Percentiles rank a stretch among this genome's conserved stretches.
Conservation (phyloP, 176 grass and related monocot genomes). For the Phoenix roebelenii region DNA sequence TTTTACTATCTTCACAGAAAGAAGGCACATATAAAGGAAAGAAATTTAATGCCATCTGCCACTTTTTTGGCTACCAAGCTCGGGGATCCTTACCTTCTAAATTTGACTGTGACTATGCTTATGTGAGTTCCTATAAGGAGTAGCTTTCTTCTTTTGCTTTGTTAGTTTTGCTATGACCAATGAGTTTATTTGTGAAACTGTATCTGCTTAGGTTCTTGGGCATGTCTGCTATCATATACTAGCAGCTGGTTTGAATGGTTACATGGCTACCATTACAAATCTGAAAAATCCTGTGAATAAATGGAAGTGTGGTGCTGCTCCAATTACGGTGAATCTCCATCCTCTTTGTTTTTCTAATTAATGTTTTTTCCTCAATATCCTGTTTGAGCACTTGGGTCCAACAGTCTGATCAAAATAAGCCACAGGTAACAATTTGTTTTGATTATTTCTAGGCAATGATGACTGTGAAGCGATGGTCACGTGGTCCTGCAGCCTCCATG, state of each 20-base stretch:
- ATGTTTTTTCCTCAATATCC: too few species aligned
- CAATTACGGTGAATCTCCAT: conserved; percentile 58
- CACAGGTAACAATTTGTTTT: neutral
- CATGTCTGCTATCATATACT: conserved; percentile 92
- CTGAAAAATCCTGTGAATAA: conserved; percentile 90
- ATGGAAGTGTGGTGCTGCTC: conserved; percentile 92
- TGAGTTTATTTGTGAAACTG: neutral
- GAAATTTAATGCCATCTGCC: conserved; percentile 97
- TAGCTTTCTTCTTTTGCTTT: conserved; percentile 7
- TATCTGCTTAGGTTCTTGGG: conserved; percentile 67
- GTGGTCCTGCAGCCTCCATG: conserved; percentile 47
- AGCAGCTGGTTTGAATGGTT: conserved; percentile 84
- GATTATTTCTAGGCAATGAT: conserved; percentile 70
- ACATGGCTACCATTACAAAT: conserved; percentile 98
- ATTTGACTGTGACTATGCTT: conserved; percentile 98
- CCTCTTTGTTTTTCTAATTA: neutral
- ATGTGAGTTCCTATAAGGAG: conserved; percentile 37
- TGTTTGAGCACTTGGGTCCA: too few species aligned
- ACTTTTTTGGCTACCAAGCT: conserved; percentile 99
- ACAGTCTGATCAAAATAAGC: too few species aligned
- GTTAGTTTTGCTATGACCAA: neutral
- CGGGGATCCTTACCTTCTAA: conserved; percentile 91
- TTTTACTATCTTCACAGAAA: conserved; percentile 46
- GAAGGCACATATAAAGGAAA: conserved; percentile 96
- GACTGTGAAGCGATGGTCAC: conserved; percentile 84